phyloP scores from a whole-genome alignment of 2,329 filamentous ascomycete genomes.

The Leptographium lundbergii region DNA sequence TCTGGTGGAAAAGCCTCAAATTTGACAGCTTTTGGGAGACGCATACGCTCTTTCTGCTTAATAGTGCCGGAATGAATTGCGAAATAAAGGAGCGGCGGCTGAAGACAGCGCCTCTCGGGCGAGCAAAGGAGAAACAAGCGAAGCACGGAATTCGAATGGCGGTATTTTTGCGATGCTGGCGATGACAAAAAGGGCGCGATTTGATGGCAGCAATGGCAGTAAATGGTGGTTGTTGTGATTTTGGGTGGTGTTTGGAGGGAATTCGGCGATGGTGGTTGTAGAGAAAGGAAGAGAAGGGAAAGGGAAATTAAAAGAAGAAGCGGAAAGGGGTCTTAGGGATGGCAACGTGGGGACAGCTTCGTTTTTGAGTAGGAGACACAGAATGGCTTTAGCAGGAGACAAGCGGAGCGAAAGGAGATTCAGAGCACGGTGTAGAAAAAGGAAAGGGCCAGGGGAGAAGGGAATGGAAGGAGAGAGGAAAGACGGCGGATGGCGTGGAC shows the following conservation, averaged over 20 bases:
- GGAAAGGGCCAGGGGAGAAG: constrained; percentile 20
- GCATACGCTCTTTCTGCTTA: neutral
- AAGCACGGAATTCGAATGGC: constrained; percentile 21
- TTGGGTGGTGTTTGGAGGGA: constrained; percentile 15
- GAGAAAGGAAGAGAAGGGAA: constrained; percentile 11
- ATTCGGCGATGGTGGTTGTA: constrained; percentile 10
- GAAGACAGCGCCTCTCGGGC: constrained; percentile 14
- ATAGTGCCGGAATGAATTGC: neutral
- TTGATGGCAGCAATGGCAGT: constrained; percentile 28
- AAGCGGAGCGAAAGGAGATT: constrained; percentile 1
- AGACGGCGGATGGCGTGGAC: neutral
- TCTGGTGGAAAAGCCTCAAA: constrained; percentile 8
- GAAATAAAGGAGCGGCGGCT: constrained; percentile 5
- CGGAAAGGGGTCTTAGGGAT: constrained; percentile 5
- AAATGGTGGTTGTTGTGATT: constrained; percentile 14
- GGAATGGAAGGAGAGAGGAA: neutral
- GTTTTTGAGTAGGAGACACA: constrained; percentile 24
- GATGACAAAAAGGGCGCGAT: constrained; percentile 12
- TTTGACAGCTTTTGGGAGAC: neutral
- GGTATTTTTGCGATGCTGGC: constrained; percentile 22
- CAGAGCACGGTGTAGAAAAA: constrained; percentile 15
- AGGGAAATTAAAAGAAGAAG: constrained; percentile 3
- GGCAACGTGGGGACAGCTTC: constrained; percentile 35
- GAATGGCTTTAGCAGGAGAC: neutral
- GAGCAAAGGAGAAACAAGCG: constrained; percentile 17